Evolutionary conservation across 2,329 filamentous ascomycete genomes (phyloP).

Genomic region (Ceratocystis diversiconidia): DNA sequence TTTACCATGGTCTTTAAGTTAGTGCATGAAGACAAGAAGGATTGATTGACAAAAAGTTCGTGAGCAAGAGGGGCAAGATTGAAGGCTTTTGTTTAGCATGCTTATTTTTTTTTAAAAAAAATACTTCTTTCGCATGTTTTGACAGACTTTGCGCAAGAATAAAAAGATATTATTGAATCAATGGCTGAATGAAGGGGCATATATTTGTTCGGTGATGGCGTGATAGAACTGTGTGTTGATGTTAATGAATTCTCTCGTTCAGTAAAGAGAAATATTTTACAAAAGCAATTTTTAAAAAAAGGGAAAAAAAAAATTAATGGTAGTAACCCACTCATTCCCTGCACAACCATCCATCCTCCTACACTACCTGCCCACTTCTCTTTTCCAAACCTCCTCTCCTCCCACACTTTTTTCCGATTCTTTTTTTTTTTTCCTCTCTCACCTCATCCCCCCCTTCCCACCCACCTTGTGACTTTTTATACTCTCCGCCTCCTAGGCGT

Average conservation of each 20-base stretch:
- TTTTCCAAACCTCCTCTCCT: constrained; percentile 18
- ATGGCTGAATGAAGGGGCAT: too few relatives aligned
- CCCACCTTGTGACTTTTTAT: constrained; percentile 19
- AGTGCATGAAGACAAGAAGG: not conserved
- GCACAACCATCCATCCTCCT: constrained; percentile 13
- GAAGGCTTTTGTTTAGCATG: too few relatives aligned
- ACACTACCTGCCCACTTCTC: constrained; percentile 13
- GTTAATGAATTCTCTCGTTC: too few relatives aligned
- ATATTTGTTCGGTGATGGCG: too few relatives aligned
- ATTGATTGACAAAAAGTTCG: not conserved
- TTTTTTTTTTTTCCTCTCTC: constrained; percentile 16
- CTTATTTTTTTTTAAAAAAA: too few relatives aligned
- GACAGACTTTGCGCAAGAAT: too few relatives aligned
- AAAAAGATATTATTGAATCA: too few relatives aligned
- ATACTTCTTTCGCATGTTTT: too few relatives aligned
- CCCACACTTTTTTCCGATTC: constrained; percentile 15
- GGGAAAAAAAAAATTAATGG: constrained; percentile 9
- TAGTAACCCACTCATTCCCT: constrained; percentile 15
- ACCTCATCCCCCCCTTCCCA: constrained; percentile 16
- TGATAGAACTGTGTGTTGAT: too few relatives aligned
- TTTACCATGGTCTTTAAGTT: not conserved
- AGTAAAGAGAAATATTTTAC: not conserved
- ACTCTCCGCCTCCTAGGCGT: constrained; percentile 19
- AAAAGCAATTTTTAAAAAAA: not conserved
- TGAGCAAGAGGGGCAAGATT: too few relatives aligned